Base-by-base conservation (phyloP, 495 filamentous ascomycete genomes). In the Talaromyces borbonicus region DNA sequence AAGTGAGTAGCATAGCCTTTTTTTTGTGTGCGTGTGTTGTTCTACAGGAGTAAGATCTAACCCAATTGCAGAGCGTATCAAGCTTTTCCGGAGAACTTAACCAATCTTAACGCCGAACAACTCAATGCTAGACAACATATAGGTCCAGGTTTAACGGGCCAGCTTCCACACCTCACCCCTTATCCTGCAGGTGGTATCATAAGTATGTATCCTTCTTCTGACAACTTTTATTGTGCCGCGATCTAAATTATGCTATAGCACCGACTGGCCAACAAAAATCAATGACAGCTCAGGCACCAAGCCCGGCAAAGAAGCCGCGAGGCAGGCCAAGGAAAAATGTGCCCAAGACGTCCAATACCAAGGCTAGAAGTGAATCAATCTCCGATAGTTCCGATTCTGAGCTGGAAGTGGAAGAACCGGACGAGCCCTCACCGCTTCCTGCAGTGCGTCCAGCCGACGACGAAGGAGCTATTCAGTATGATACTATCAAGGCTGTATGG, bases 401-500 rank as follows among this genome's bases (percentile, higher is more conserved):
- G 52, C 66, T 62, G 57, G 70, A 74, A 35, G 71, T 77, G 32
- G 55, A 39, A 24, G 55, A 54, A 31, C 52, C 54, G 32, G 62
- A 66, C 24, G 75, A 83, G 43, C 60, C 60, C 4, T 76, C 72
- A 14, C 74, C 77, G 12, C 50, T 79, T n/a, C 77, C 80, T 4
- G 22, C 61, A 30, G 51, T 32, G 51, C 69, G 73, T 8, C 74
- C 77, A 22, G 68, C 41, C 18, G 74, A 77, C 40, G 68, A 74
- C 2, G 53, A 68, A 26, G 73, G 71, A 47, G 80, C 73, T 20
- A 66, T 75, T 0, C 60, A 73, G 32, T 85, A 82, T 53, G 81
- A 86, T 50, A 64, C 75, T 1, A 67, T 83, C 20, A 73, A 77
- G 55, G 78, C 79, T 16, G 70, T 85, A 14, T 85, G 83, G 81